A percentile compares a stretch with the other conserved stretches of the same genome.
phyloP scores from a whole-genome alignment of 257 asterid species.

The Nyctanthes arbortristis region DNA sequence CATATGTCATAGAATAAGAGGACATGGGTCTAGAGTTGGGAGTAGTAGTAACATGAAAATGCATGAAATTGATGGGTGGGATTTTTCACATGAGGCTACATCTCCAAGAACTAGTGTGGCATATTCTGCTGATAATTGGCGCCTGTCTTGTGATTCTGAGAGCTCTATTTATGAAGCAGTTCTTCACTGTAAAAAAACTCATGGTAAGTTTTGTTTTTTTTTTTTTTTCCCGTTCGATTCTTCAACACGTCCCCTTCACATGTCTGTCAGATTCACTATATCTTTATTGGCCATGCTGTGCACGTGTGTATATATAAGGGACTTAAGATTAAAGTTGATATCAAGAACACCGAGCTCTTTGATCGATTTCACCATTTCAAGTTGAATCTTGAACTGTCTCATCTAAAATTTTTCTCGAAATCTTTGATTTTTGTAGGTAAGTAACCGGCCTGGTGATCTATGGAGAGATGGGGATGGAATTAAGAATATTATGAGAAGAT shows the following conservation, averaged over 20 bases:
- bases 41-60: conserved; percentile 26
- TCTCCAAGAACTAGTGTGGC: conserved; percentile 74
- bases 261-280: too few species aligned
- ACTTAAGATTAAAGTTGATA: too few species aligned
- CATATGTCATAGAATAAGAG: conserved; percentile 32
- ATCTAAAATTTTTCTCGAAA: not conserved
- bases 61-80: conserved; percentile 27
- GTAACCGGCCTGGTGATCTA: conserved; percentile 7
- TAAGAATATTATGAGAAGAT: not conserved
- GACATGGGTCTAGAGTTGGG: conserved; percentile 28
- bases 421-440: conserved; percentile 24
- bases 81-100: conserved; percentile 39
- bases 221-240: too few species aligned
- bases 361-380: too few species aligned
- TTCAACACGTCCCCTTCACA: too few species aligned
- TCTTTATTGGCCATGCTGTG: too few species aligned
- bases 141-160: conserved; percentile 88
- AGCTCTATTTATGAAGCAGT: conserved; percentile 89
- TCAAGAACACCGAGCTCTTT: too few species aligned
- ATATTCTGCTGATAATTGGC: conserved; percentile 60
- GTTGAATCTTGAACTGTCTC: not conserved
- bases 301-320: too few species aligned
- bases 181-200: conserved; percentile 86
- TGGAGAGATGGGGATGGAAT: not conserved
- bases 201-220: conserved; percentile 48